phyloP scores from a whole-genome alignment of 2,329 filamentous ascomycete species.

The Rutstroemia sydowiana region DNA sequence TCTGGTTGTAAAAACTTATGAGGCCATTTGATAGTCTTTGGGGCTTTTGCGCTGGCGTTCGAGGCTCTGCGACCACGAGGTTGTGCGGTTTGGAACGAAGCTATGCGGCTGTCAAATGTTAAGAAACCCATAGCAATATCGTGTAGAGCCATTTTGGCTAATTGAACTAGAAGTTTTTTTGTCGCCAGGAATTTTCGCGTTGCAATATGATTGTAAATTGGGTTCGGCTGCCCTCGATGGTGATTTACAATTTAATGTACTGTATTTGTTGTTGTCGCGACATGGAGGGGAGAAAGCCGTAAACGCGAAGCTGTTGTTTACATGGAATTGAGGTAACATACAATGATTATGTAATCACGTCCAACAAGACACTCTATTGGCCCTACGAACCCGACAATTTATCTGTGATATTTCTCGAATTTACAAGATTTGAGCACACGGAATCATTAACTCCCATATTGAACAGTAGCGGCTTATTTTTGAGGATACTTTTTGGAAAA shows the following conservation, averaged over 20 bases:
- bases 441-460: too few species aligned
- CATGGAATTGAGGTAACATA: not conserved
- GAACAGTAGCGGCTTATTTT: too few species aligned
- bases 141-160: slow-evolving; percentile 20
- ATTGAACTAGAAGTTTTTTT: not conserved
- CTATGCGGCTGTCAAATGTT: slow-evolving; percentile 68
- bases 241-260: not conserved
- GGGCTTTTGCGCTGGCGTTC: slow-evolving; percentile 48
- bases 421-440: too few species aligned
- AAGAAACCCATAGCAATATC: slow-evolving; percentile 40
- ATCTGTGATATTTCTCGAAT: too few species aligned
- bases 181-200: not conserved
- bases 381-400: too few species aligned
- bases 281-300: not conserved
- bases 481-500: too few species aligned
- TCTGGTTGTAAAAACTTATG: slow-evolving; percentile 60
- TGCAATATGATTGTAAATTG: not conserved
- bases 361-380: too few species aligned
- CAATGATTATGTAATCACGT: not conserved
- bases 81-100: slow-evolving; percentile 66
- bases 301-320: not conserved
- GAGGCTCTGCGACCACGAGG: slow-evolving; percentile 65
- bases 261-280: not conserved
- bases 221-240: too few species aligned
- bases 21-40: slow-evolving; percentile 66